phyloP scores from a whole-genome alignment of 1,139 yeast species.

The Petasospora fabianii region DNA sequence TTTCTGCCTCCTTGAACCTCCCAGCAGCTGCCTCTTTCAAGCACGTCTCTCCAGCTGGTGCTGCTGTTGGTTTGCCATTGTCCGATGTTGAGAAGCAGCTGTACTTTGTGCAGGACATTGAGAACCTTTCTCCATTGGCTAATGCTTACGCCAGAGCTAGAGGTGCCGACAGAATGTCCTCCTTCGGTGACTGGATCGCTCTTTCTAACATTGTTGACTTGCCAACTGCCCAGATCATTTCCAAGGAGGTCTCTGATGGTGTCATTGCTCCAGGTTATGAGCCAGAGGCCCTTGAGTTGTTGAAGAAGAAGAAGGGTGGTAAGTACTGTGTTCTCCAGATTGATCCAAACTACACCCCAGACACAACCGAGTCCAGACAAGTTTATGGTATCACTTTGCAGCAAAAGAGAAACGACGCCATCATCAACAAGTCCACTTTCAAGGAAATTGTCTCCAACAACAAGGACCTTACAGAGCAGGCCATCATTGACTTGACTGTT shows the following conservation, averaged over 20 bases:
- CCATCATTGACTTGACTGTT: slow-evolving; percentile 86
- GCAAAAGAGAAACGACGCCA: slow-evolving; percentile 97
- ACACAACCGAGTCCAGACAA: slow-evolving; percentile 79
- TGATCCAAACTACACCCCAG: slow-evolving; percentile 91
- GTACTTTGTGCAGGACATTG: slow-evolving; percentile 92
- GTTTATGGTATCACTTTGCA: slow-evolving; percentile 93
- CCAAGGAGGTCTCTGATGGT: slow-evolving; percentile 97
- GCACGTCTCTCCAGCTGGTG: slow-evolving; percentile 99
- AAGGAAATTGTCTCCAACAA: slow-evolving; percentile 87
- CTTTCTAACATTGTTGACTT: slow-evolving; percentile 92
- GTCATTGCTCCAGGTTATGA: slow-evolving; percentile 97
- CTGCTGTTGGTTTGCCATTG: slow-evolving; percentile 93
- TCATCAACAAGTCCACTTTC: slow-evolving; percentile 82
- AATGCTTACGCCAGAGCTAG: slow-evolving; percentile 98
- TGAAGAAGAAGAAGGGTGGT: slow-evolving; percentile 92
- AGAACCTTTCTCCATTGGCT: slow-evolving; percentile 92
- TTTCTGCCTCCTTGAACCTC: slow-evolving; percentile 86
- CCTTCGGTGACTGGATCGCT: slow-evolving; percentile 98
- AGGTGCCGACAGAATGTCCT: slow-evolving; percentile 99
- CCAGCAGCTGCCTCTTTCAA: slow-evolving; percentile 99
- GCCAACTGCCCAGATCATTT: slow-evolving; percentile 94
- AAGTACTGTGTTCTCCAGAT: slow-evolving; percentile 95
- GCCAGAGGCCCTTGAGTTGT: slow-evolving; percentile 84
- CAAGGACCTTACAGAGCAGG: slow-evolving; percentile 87
- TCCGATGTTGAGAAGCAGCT: slow-evolving; percentile 88